Conservation (phyloP, 306 rosid species). For the Carpinus fangiana region DNA sequence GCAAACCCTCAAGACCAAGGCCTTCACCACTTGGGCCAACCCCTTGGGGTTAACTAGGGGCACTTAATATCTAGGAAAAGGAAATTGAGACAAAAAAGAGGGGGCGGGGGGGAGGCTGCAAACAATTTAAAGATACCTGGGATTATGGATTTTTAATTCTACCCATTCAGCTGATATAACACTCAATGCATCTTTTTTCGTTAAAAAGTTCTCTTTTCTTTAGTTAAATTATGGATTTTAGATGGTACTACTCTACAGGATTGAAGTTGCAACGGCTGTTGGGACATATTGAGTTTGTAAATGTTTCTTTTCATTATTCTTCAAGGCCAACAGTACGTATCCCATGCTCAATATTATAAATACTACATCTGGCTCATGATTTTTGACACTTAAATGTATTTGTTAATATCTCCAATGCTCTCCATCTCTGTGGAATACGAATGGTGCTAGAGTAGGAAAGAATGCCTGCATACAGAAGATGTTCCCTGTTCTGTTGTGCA, state of each 20-base stretch:
- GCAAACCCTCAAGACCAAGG: too few species aligned
- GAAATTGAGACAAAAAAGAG: not conserved
- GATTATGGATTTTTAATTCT: not conserved
- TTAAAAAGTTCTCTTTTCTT: not conserved
- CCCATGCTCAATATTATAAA: constrained; percentile 21
- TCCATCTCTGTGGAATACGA: constrained; percentile 24
- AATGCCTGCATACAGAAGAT: constrained; percentile 5
- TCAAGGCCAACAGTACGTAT: constrained; percentile 75
- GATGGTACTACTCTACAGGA: constrained; percentile 52
- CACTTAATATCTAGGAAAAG: not conserved
- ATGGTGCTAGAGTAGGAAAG: constrained; percentile 18
- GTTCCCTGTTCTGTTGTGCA: not conserved
- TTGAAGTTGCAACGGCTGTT: constrained; percentile 53
- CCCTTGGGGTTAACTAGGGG: too few species aligned
- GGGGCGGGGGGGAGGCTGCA: not conserved
- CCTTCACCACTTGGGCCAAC: too few species aligned
- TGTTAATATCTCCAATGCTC: not conserved
- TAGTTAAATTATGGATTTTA: constrained; percentile 22
- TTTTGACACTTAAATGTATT: constrained; percentile 20
- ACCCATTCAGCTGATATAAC: not conserved
- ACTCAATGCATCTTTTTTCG: not conserved
- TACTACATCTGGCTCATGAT: constrained; percentile 11
- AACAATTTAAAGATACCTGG: not conserved
- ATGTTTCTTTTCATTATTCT: constrained; percentile 79
- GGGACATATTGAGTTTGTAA: constrained; percentile 68